Base-by-base conservation (phyloP, 129 eudicot species). In the Erigeron canadensis region DNA sequence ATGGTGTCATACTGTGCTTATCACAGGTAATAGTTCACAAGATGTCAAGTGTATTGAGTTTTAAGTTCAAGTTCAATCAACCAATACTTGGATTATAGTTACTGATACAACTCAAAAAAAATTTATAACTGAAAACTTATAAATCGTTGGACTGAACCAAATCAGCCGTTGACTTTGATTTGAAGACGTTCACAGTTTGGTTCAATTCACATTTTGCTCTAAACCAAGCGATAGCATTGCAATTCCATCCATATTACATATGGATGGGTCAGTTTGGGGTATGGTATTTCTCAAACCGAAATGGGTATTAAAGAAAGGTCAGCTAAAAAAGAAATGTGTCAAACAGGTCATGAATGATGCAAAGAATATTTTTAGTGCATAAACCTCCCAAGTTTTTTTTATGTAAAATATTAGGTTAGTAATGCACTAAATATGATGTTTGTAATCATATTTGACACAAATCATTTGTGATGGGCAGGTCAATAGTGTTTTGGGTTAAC, bases 1-100 rank as follows among this genome's bases (percentile, higher is more conserved):
- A 94, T 87, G 99, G 96, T 94, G 65, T 94, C 99, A 4, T 90
- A 89, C 71, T 94, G 99, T 22, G 91, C 99, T 50, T 94, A 87
- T 73, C 99, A 94, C 91, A 94, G 97, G 96, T 89, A 81, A 23
- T 34, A 22, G 28, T 73, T 46, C 4, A 47, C 62, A 61, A 73
- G 48, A 63, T n/a, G 5, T 57, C 9, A 22, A 57, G 53, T 7
- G 42, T 40, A 6, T 70, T 37, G 57, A 55, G 16, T 70, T 41
- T 56, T 19, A 10, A 16, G 47, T 8, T 56, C 10, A 15, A 28
- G 37, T 60, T 19, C 39, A 7, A 21, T 44, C 19, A 18, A 16
- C 23, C 19, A 42, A 42, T 19, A 1, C 18, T 15, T 3, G 22
- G 39, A 13, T 40, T 42, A 16, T 40, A 63, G 10, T 42, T 72